A percentile compares a stretch with the other conserved stretches of the same genome.
Conservation (phyloP, 345 rosid genomes). For the Physaria fendleri region DNA sequence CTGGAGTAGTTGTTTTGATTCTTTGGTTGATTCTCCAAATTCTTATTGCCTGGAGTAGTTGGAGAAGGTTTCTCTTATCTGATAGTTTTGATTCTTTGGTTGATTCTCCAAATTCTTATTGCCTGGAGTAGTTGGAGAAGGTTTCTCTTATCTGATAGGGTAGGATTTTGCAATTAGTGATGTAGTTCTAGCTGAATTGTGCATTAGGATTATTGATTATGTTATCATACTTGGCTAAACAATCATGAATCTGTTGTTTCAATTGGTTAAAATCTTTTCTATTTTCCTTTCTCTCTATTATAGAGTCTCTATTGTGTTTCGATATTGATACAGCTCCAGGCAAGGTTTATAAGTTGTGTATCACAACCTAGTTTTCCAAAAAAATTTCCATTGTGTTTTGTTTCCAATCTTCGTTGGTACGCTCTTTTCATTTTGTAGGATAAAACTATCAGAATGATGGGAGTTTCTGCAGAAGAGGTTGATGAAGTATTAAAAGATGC, state of each 20-base stretch:
- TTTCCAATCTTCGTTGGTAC: background rate
- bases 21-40: no score
- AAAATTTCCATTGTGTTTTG: background rate
- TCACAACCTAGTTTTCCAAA: no score
- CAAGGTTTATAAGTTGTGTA: no score
- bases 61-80: background rate
- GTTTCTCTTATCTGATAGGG: background rate
- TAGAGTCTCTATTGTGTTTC: background rate
- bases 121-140: background rate
- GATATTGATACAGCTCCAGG: background rate
- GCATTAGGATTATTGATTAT: no score
- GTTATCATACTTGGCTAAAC: no score
- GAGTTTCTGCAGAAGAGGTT: slow-evolving; percentile 69
- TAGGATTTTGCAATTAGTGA: background rate
- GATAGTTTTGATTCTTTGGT: no score
- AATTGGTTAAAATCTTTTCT: background rate
- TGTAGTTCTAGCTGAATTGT: background rate
- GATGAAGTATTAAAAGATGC: slow-evolving; percentile 45
- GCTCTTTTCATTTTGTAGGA: slow-evolving; percentile 32
- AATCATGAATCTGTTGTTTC: no score
- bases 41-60: no score
- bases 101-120: background rate
- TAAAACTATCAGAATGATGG: slow-evolving; percentile 85
- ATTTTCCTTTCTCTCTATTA: no score
- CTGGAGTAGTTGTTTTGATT: no score